Percentiles rank a stretch among this genome's conserved stretches.
phyloP scores from a whole-genome alignment of 148 eudicot genomes.

The Polygonum aviculare region DNA sequence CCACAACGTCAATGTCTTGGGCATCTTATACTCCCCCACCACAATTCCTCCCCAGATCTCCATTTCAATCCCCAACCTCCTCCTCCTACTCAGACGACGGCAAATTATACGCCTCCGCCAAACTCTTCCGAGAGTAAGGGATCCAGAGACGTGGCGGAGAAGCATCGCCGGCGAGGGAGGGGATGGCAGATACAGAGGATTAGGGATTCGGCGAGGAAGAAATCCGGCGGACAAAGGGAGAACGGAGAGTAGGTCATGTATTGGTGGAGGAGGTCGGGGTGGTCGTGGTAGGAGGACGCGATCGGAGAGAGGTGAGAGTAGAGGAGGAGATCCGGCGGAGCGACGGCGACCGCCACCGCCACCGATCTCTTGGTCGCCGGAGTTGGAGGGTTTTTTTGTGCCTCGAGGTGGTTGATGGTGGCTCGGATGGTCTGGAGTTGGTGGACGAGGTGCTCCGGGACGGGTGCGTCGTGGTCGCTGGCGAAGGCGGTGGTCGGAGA shows the following conservation, averaged over 20 bases:
- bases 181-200: slow-evolving; percentile 88
- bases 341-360: too few relatives aligned
- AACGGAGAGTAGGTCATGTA: slow-evolving; percentile 75
- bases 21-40: too few relatives aligned
- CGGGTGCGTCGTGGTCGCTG: slow-evolving; percentile 15
- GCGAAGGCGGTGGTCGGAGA: slow-evolving; percentile 20
- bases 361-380: too few relatives aligned
- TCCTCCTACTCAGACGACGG: too few relatives aligned
- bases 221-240: slow-evolving; percentile 40
- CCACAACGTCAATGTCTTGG: too few relatives aligned
- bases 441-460: slow-evolving; percentile 67
- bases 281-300: slow-evolving; percentile 52
- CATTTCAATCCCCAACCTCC: too few relatives aligned
- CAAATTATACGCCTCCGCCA: too few relatives aligned
- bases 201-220: slow-evolving; percentile 44
- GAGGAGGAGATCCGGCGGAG: slow-evolving; percentile 62
- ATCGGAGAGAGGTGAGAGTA: slow-evolving; percentile 51
- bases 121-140: too few relatives aligned
- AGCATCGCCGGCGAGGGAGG: slow-evolving; percentile 74
- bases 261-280: slow-evolving; percentile 48
- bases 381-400: slow-evolving; percentile 13
- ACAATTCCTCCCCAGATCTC: too few relatives aligned
- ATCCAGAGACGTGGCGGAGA: slow-evolving; percentile 25
- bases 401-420: slow-evolving; percentile 86
- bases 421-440: slow-evolving; percentile 86